A percentile compares a stretch with the other conserved stretches of the same genome.
These are phyloP conservation scores for Cucurbita ficifolia DNA, from an alignment of 306 rosid species.

Conservation along the genomic window DNA sequence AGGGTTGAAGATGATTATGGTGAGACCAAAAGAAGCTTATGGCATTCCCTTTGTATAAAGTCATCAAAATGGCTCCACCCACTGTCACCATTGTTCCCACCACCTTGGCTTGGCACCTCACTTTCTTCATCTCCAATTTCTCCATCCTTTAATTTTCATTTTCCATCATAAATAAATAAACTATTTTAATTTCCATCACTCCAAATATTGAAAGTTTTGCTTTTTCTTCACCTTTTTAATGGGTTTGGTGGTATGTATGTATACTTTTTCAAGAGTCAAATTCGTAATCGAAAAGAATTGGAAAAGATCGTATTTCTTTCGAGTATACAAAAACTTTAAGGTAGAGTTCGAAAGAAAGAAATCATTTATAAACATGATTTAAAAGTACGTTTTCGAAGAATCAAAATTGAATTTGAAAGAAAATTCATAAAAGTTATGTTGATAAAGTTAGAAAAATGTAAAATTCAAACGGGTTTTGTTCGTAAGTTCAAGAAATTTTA, in stretches of 20 bases:
- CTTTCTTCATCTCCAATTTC: conserved; percentile 48
- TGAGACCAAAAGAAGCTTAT: conserved; percentile 44
- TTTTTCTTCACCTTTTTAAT: background rate
- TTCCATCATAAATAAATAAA: background rate
- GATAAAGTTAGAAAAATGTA: no score
- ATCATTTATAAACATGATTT: background rate
- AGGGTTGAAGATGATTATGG: conserved; percentile 21
- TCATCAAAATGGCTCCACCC: conserved; percentile 91
- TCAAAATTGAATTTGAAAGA: background rate
- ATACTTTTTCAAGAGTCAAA: background rate
- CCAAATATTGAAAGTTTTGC: background rate
- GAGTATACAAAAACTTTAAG: background rate
- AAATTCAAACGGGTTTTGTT: background rate
- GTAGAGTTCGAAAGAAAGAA: background rate
- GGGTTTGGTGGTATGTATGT: background rate
- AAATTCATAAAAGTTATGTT: background rate
- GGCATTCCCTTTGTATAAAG: conserved; percentile 76
- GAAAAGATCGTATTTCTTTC: no score
- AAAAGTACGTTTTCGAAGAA: background rate
- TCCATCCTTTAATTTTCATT: conserved; percentile 45
- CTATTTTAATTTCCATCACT: background rate
- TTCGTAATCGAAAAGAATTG: background rate
- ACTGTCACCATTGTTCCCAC: conserved; percentile 70
- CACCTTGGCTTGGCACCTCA: conserved; percentile 63
- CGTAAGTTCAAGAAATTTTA: background rate